These are phyloP conservation scores for Kockovaella imperatae DNA, from an alignment of 768 basidiomycete species.

Conservation along the genomic window DNA sequence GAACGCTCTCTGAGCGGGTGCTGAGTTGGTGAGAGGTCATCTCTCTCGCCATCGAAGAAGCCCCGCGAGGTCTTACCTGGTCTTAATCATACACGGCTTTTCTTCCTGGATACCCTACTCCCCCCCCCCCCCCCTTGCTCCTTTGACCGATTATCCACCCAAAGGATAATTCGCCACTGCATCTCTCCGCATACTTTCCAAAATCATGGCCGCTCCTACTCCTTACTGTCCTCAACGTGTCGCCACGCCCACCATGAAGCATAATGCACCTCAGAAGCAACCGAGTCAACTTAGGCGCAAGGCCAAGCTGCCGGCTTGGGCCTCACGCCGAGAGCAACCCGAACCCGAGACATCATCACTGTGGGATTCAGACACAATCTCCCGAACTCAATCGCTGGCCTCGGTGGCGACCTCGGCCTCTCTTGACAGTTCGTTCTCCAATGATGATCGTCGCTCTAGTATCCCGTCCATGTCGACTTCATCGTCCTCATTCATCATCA, in stretches of 20 bases:
- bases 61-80: conserved; percentile 1
- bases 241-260: conserved; percentile 30
- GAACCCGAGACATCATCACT: not conserved
- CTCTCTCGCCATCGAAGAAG: not conserved
- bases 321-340: not conserved
- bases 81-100: not conserved
- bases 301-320: conserved; percentile 1
- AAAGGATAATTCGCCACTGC: conserved; percentile 29
- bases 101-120: not conserved
- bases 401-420: conserved; percentile 1
- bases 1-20: conserved; percentile 2
- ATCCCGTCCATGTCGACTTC: conserved; percentile 8
- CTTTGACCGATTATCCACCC: too few relatives aligned
- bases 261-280: conserved; percentile 9
- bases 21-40: not conserved
- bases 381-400: conserved; percentile 6
- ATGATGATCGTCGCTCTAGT: too few relatives aligned
- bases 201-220: conserved; percentile 22
- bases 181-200: conserved; percentile 34
- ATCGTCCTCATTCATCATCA: conserved; percentile 1
- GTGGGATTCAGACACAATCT: not conserved
- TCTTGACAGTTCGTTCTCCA: not conserved
- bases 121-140: not conserved
- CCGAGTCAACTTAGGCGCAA: not conserved
- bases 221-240: conserved; percentile 33